Percentiles rank a stretch among this genome's conserved stretches.
Evolutionary conservation across 208 protist species (phyloP).

Genomic region (Trypanosoma congolense): DNA sequence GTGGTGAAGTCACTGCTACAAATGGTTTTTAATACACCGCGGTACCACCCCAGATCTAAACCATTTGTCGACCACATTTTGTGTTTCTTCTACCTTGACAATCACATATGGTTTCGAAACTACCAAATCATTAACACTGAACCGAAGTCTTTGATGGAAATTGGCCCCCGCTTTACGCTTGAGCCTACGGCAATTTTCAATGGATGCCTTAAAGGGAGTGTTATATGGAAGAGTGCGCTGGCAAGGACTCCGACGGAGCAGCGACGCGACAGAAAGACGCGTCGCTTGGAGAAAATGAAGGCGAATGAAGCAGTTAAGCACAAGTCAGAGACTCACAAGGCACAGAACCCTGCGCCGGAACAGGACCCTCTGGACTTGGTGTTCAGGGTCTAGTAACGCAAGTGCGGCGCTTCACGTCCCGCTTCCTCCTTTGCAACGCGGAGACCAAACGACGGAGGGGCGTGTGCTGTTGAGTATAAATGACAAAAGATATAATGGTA

Average conservation of each 20-base stretch:
- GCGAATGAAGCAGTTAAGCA: conserved; percentile 60
- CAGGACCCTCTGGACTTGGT: conserved; percentile 66
- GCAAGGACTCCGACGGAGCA: conserved; percentile 72
- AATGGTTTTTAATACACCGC: conserved; percentile 95
- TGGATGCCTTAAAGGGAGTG: conserved; percentile 91
- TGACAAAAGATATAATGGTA: too few species aligned
- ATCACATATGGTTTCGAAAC: conserved; percentile 98
- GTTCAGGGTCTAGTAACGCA: conserved; percentile 27
- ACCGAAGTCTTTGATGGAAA: conserved; percentile 89
- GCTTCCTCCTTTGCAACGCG: too few species aligned
- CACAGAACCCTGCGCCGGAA: conserved; percentile 52
- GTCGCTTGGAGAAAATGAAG: conserved; percentile 62
- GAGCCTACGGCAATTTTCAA: conserved; percentile 92
- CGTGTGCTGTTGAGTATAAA: neutral
- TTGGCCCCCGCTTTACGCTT: conserved; percentile 96
- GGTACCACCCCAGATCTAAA: conserved; percentile 96
- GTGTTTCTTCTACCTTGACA: conserved; percentile 95
- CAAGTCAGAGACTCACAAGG: conserved; percentile 61
- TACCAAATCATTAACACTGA: conserved; percentile 92
- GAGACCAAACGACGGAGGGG: too few species aligned
- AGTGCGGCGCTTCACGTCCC: neutral
- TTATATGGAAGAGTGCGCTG: conserved; percentile 90
- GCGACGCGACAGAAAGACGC: conserved; percentile 68
- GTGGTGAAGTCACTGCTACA: conserved; percentile 96
- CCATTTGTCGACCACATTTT: conserved; percentile 98